Evolutionary conservation across 2,329 filamentous ascomycete genomes (phyloP).

Genomic region (Fusarium begoniae): DNA sequence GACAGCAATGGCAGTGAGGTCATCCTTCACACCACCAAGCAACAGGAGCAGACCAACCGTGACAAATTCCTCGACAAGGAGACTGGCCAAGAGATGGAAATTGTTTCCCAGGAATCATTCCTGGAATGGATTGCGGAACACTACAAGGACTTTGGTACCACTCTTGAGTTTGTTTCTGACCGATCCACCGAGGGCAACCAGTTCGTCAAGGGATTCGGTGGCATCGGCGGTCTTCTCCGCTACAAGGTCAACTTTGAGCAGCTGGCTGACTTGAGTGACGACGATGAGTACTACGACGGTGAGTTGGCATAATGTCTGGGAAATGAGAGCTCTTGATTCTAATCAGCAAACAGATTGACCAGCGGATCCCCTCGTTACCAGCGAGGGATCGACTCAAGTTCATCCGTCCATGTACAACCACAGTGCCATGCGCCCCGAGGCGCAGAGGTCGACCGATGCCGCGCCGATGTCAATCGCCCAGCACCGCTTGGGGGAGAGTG

Average conservation of each 20-base stretch:
- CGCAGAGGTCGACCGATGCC: slow-evolving; percentile 56
- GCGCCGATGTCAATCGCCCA: slow-evolving; percentile 56
- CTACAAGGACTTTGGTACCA: slow-evolving; percentile 97
- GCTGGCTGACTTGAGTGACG: slow-evolving; percentile 89
- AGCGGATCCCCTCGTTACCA: slow-evolving; percentile 83
- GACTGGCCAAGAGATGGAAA: slow-evolving; percentile 97
- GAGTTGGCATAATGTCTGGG: slow-evolving; percentile 28
- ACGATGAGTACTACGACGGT: slow-evolving; percentile 91
- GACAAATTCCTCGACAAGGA: slow-evolving; percentile 94
- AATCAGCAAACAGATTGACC: slow-evolving; percentile 75
- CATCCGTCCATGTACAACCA: slow-evolving; percentile 55
- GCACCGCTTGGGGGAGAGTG: slow-evolving; percentile 58
- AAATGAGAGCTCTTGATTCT: neutral
- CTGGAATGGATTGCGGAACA: slow-evolving; percentile 99
- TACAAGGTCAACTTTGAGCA: slow-evolving; percentile 99
- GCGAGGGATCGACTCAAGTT: slow-evolving; percentile 85
- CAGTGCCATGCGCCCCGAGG: slow-evolving; percentile 52
- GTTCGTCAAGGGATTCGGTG: slow-evolving; percentile 99
- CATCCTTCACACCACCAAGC: slow-evolving; percentile 88
- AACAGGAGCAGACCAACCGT: slow-evolving; percentile 74
- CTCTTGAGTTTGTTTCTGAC: slow-evolving; percentile 96
- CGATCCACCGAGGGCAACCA: slow-evolving; percentile 98
- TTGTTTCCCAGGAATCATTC: slow-evolving; percentile 87
- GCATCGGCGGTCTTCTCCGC: slow-evolving; percentile 94
- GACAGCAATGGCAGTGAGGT: slow-evolving; percentile 76